These are phyloP conservation scores for Fusarium papillatum DNA, from an alignment of 2,329 filamentous ascomycete genomes.

Conservation along the genomic window DNA sequence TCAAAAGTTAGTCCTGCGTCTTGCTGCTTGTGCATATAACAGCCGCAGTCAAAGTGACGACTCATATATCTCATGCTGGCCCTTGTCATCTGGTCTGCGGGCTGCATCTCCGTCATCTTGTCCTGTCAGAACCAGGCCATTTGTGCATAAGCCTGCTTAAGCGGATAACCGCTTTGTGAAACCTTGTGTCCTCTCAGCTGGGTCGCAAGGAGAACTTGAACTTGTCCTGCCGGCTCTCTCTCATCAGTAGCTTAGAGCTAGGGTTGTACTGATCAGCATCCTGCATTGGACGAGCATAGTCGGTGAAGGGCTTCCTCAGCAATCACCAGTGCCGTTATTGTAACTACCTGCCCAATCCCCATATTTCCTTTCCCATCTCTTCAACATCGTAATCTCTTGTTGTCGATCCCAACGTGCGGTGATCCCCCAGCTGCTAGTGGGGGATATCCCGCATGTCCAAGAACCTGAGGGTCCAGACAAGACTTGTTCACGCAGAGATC, in stretches of 20 bases:
- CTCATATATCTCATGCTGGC: neutral
- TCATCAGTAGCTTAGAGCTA: neutral
- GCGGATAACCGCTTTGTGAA: neutral
- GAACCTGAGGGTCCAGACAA: neutral
- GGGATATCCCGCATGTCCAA: neutral
- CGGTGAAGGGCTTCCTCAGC: neutral
- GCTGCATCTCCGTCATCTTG: neutral
- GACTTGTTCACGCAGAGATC: neutral
- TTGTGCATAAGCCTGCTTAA: neutral
- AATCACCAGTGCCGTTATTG: neutral
- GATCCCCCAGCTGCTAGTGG: neutral
- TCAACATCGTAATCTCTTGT: neutral
- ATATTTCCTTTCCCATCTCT: neutral
- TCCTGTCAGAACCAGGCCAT: constrained; percentile 6
- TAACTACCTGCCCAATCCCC: neutral
- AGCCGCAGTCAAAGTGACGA: neutral
- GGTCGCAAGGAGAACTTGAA: neutral
- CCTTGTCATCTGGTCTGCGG: neutral
- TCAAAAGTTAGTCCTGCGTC: neutral
- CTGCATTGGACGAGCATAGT: neutral
- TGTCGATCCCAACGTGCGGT: neutral
- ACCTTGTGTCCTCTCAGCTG: constrained; percentile 1
- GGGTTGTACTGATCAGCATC: constrained; percentile 11
- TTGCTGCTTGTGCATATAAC: neutral
- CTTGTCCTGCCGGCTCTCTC: constrained; percentile 18